These are phyloP conservation scores for Immersiporthe knoxdaviesiana DNA, from an alignment of 2,329 filamentous ascomycete genomes.

Conservation along the genomic window DNA sequence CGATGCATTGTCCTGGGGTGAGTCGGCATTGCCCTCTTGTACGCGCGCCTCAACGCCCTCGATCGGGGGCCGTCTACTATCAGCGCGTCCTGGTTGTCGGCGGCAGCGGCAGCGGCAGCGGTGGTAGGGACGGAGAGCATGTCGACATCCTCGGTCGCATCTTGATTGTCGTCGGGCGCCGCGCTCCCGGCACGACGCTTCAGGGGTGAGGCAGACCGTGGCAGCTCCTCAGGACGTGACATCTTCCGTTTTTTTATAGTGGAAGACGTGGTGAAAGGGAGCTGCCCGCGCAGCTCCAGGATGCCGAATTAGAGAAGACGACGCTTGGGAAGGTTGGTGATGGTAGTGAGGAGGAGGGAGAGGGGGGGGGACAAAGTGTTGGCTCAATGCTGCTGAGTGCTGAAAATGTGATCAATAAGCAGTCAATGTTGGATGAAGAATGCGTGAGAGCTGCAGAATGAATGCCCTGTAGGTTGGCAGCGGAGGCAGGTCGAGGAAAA, in stretches of 20 bases:
- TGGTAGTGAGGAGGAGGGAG: background rate
- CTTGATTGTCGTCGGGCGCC: slow-evolving; percentile 52
- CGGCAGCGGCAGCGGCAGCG: slow-evolving; percentile 30
- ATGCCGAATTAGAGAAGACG: slow-evolving; percentile 30
- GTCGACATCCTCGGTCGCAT: slow-evolving; percentile 50
- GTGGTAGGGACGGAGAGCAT: slow-evolving; percentile 42
- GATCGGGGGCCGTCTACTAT: slow-evolving; percentile 19
- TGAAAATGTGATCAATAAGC: background rate
- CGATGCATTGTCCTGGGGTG: slow-evolving; percentile 8
- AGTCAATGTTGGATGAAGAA: slow-evolving; percentile 21
- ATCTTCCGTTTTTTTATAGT: slow-evolving; percentile 71
- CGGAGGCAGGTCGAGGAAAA: slow-evolving; percentile 14
- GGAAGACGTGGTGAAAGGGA: slow-evolving; percentile 73
- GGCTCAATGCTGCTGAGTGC: background rate
- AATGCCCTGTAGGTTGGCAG: slow-evolving; percentile 22
- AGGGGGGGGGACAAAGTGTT: background rate
- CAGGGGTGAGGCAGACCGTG: slow-evolving; percentile 66
- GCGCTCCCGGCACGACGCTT: slow-evolving; percentile 67
- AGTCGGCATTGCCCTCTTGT: slow-evolving; percentile 13
- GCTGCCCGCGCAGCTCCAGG: slow-evolving; percentile 66
- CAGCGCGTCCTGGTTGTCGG: slow-evolving; percentile 18
- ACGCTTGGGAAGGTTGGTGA: slow-evolving; percentile 5
- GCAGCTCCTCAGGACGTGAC: slow-evolving; percentile 57
- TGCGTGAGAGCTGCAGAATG: slow-evolving; percentile 24
- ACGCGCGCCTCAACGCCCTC: slow-evolving; percentile 8